Evolutionary conservation across 2,329 filamentous ascomycete genomes (phyloP).

Genomic region (Didymella exigua): DNA sequence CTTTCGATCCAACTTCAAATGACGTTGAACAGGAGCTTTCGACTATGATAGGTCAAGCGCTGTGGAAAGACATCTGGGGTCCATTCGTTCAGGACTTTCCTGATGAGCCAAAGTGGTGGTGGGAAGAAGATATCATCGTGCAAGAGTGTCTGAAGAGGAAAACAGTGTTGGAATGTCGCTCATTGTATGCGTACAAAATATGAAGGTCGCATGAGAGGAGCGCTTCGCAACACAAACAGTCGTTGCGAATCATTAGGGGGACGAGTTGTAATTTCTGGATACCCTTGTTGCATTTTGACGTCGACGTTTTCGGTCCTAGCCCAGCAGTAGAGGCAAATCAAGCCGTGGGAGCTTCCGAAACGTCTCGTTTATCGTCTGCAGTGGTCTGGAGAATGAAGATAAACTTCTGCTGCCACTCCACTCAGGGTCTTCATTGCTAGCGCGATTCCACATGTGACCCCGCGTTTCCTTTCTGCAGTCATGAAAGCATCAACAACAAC

Average conservation of each 20-base stretch:
- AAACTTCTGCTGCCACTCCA: not conserved
- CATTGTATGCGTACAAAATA: slow-evolving; percentile 45
- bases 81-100: slow-evolving; percentile 40
- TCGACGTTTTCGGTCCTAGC: not conserved
- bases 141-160: slow-evolving; percentile 43
- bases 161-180: slow-evolving; percentile 47
- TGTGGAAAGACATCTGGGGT: slow-evolving; percentile 50
- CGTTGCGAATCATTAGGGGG: not conserved
- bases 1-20: slow-evolving; percentile 23
- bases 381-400: not conserved
- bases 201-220: not conserved
- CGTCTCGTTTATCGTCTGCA: not conserved
- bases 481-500: not conserved
- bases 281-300: slow-evolving; percentile 8
- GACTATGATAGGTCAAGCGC: slow-evolving; percentile 40
- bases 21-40: slow-evolving; percentile 42
- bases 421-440: not conserved
- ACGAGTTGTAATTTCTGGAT: slow-evolving; percentile 11
- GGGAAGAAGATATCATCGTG: slow-evolving; percentile 47
- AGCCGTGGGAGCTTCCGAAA: not conserved
- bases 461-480: not conserved
- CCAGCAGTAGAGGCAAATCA: not conserved
- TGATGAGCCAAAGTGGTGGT: slow-evolving; percentile 45
- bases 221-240: not conserved
- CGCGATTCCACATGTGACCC: slow-evolving; percentile 2